Base-by-base conservation (phyloP, 2,329 filamentous ascomycete species). In the Zymoseptoria tritici region DNA sequence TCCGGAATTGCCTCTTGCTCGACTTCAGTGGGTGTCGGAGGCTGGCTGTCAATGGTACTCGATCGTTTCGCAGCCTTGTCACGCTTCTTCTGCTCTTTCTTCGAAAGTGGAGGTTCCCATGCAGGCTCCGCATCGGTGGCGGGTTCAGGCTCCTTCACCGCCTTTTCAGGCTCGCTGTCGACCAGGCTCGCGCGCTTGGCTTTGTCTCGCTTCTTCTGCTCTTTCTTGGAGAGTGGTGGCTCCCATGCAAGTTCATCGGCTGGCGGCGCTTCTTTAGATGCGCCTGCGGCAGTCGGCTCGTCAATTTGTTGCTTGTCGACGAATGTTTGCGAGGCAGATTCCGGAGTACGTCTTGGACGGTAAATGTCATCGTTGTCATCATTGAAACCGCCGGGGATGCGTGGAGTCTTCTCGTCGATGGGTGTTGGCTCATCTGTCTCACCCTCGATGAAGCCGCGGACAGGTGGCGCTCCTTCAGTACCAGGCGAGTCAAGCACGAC, bases 321-420 rank as follows among this genome's bases (percentile, higher is more conserved):
- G 16, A 46, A 46, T n/a, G 36, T n/a, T 46, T 46, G 36, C 36
- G 36, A 46, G n/a, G 55, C 26, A 13, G 55, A 21, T 9, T 55
- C 57, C 8, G 31, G 31, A 36, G 57, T 49, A 19, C 20, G 42
- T 13, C 53, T 21, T 13, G 62, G 57, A 36, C 57, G 31, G 51
- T 65, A 60, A 24, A 58, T 61, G 42, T 61, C 57, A 21, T 29
- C 59, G 36, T 60, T 49, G 8, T 67, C 76, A 50, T 78, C 72
- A 21, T 70, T 70, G 62, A 88, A 91, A 9, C 81, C 76, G 20
- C 87, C 87, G 22, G 87, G 85, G 72, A 87, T 83, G 59, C 83
- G 79, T 51, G 78, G 70, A 20, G 69, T 66, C 55, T 76, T 75
- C n/a, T 79, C 77, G 62, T 76, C 79, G 9, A 74, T 63, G 8